Conservation (phyloP, 2,329 filamentous ascomycete species). For the Myriosclerotinia scirpicola region DNA sequence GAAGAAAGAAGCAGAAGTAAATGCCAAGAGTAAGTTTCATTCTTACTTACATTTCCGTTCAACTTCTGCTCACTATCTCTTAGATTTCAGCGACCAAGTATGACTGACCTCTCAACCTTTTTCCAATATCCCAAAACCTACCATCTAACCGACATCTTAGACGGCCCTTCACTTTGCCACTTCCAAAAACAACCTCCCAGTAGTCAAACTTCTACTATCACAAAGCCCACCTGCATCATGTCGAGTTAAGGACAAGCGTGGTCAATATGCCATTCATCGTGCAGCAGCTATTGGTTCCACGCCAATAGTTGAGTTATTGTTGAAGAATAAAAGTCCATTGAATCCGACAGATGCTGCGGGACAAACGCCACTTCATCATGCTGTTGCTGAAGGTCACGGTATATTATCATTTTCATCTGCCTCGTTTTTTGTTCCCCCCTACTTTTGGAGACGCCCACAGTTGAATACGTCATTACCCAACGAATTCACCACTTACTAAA, state of each 20-base stretch:
- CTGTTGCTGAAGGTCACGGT: constrained; percentile 74
- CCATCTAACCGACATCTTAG: constrained; percentile 44
- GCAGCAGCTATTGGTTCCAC: constrained; percentile 86
- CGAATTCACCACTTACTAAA: not conserved
- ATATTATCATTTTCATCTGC: constrained; percentile 32
- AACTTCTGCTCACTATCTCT: constrained; percentile 19
- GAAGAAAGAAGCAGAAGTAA: constrained; percentile 67
- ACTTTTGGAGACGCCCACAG: not conserved
- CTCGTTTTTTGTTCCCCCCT: not conserved
- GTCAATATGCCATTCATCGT: constrained; percentile 88
- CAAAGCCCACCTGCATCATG: constrained; percentile 70
- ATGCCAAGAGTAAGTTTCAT: constrained; percentile 61
- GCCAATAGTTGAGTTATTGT: constrained; percentile 79
- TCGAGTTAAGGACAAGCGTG: constrained; percentile 77
- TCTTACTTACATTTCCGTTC: not conserved
- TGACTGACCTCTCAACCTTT: constrained; percentile 18
- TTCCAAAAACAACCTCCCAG: constrained; percentile 84
- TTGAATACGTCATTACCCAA: not conserved
- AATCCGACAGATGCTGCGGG: constrained; percentile 82
- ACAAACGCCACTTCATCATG: constrained; percentile 87
- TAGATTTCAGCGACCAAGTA: constrained; percentile 67
- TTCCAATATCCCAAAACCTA: not conserved
- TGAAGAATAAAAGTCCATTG: constrained; percentile 75
- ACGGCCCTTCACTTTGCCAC: constrained; percentile 89
- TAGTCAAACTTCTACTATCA: constrained; percentile 73